Evolutionary conservation across 768 basidiomycete species (phyloP), one percentile per base, ranked within the genome.

Genomic region (Leucocoprinus sp.): DNA sequence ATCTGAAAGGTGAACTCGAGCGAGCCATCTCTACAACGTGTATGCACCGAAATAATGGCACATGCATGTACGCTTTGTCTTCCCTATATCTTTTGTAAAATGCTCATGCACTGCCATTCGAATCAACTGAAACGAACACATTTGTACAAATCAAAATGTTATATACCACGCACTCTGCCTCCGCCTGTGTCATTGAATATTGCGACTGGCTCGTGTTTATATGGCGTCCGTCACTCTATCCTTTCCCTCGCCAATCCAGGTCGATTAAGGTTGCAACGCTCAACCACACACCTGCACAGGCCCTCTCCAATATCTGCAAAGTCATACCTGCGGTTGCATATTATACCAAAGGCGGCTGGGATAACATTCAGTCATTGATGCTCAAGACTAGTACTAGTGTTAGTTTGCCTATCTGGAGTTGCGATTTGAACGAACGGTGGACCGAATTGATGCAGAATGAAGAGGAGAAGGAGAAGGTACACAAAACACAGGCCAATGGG

Each of bases 31-130:
- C 82, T 3, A 92, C 93, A 8, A 93, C 95, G 2, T 96, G 96
- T 63, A 88, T 96, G 83, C 87, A 93, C 61, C 88, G 93, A 64
- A 91, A 93, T 45, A 80, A 78, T 52, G 96, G 96, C 9, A 96
- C 92, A 5, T 90, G 86, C 76, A 80, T 83, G 89, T 93, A 68
- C 42, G 91, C 76, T 24, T 46, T 18, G 37, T 45, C 19, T 40
- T 37, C 28, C 37, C 27, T 28, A 5, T 11, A 14, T 31, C 11
- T 14, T 14, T 31, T 31, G 31, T 14, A 31, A 28, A 28, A 11
- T 31, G 11, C 24, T 17, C 31, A 36, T 36, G 23, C 14, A 8
- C 22, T 26, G n/a, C n/a, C 31, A 31, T 8, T 8, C 31, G 31
- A 31, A 29, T 6, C 31, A 43, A 19, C 15, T 9, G 17, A 9